Evolutionary conservation across 495 filamentous ascomycete species (phyloP).

Genomic region (Aspergillus panamensis): DNA sequence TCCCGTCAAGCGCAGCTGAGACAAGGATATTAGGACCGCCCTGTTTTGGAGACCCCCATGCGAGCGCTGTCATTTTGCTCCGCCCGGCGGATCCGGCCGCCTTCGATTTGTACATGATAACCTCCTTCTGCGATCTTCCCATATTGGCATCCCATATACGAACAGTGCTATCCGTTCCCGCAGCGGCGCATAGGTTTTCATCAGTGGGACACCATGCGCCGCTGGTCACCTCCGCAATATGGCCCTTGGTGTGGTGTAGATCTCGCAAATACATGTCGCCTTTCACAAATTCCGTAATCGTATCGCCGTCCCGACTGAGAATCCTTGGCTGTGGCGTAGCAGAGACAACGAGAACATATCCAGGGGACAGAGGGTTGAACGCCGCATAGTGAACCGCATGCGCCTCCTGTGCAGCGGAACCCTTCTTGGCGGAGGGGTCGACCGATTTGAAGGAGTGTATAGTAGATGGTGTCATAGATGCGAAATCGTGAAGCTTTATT

Average conservation of each 20-base stretch:
- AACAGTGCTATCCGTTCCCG: conserved; percentile 88
- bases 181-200: conserved; percentile 77
- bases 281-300: conserved; percentile 82
- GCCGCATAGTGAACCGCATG: conserved; percentile 81
- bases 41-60: conserved; percentile 76
- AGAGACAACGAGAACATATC: conserved; percentile 78
- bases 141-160: conserved; percentile 95
- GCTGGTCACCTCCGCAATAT: conserved; percentile 82
- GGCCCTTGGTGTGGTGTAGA: conserved; percentile 94
- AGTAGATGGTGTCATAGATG: conserved; percentile 91
- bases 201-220: conserved; percentile 88
- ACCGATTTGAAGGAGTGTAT: conserved; percentile 89
- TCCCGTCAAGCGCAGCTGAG: conserved; percentile 85
- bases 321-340: conserved; percentile 87
- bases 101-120: conserved; percentile 91
- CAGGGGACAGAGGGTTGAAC: conserved; percentile 81
- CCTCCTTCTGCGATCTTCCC: conserved; percentile 80
- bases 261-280: conserved; percentile 98
- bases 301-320: conserved; percentile 81
- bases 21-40: conserved; percentile 78
- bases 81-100: conserved; percentile 81
- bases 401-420: conserved; percentile 69
- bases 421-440: conserved; percentile 76
- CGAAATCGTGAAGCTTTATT: conserved; percentile 90
- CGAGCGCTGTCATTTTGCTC: conserved; percentile 88